Evolutionary conservation across 2,329 filamentous ascomycete genomes (phyloP).

Genomic region (Tolypocladium inflatum): DNA sequence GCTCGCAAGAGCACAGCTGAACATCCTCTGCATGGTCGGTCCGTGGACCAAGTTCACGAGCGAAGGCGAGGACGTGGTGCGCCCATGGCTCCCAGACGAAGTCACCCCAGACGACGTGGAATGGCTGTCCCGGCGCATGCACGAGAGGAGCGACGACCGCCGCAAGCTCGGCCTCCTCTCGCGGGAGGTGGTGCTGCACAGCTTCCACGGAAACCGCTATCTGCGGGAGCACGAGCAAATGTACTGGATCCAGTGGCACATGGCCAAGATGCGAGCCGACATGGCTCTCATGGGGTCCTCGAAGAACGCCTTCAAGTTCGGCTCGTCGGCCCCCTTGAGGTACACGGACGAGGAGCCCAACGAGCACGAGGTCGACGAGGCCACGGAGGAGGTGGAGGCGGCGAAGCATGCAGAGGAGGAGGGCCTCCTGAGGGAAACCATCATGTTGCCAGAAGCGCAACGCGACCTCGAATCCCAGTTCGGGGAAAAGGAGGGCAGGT

Average conservation of each 20-base stretch:
- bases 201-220: constrained; percentile 49
- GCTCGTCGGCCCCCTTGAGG: constrained; percentile 8
- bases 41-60: constrained; percentile 51
- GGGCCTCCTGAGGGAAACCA: not conserved
- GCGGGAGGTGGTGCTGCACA: constrained; percentile 47
- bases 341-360: constrained; percentile 9
- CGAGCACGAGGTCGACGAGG: constrained; percentile 6
- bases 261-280: constrained; percentile 17
- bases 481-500: not conserved
- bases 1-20: constrained; percentile 52
- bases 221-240: constrained; percentile 53
- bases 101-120: constrained; percentile 39
- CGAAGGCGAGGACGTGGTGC: constrained; percentile 28
- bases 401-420: not conserved
- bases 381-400: not conserved
- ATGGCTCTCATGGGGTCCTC: constrained; percentile 5
- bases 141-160: constrained; percentile 47
- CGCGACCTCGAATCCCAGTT: not conserved
- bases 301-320: constrained; percentile 10
- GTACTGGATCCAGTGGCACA: constrained; percentile 38
- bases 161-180: constrained; percentile 49
- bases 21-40: constrained; percentile 50
- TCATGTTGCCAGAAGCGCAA: not conserved
- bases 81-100: constrained; percentile 21
- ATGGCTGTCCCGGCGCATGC: constrained; percentile 46